These are phyloP conservation scores for Tilletiopsis washingtonensis DNA, from an alignment of 1,284 basidiomycete species.

Conservation along the genomic window DNA sequence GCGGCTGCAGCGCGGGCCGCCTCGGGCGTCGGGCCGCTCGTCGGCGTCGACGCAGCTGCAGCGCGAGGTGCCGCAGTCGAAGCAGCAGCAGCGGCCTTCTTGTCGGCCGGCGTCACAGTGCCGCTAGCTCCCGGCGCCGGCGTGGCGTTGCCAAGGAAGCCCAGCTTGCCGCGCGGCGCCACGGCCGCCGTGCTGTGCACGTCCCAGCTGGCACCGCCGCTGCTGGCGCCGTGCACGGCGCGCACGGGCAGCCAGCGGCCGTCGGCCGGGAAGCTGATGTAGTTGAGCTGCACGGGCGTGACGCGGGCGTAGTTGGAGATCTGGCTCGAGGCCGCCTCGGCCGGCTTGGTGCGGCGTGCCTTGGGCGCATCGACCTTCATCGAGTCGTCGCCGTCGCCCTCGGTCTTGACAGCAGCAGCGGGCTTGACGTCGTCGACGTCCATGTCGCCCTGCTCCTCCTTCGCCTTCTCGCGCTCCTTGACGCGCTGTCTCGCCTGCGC, in stretches of 20 bases:
- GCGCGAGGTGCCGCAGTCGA: slow-evolving; percentile 4
- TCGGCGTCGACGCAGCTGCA: background rate
- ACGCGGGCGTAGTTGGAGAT: slow-evolving; percentile 86
- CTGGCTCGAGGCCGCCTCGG: slow-evolving; percentile 67
- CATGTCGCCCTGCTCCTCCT: slow-evolving; percentile 32
- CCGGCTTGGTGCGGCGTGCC: slow-evolving; percentile 56
- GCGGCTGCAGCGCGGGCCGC: slow-evolving; percentile 26
- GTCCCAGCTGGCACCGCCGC: slow-evolving; percentile 19
- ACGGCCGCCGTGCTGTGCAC: slow-evolving; percentile 32
- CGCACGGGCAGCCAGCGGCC: slow-evolving; percentile 84
- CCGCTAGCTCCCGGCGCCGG: slow-evolving; percentile 30
- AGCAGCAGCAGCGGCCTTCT: slow-evolving; percentile 5
- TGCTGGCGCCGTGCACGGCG: slow-evolving; percentile 52
- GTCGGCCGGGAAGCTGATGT: slow-evolving; percentile 71
- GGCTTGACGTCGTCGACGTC: slow-evolving; percentile 25
- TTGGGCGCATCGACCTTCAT: too few species aligned
- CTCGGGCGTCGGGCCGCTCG: slow-evolving; percentile 3
- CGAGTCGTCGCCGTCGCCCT: slow-evolving; percentile 6
- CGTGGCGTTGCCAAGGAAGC: slow-evolving; percentile 21
- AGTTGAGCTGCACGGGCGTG: slow-evolving; percentile 76
- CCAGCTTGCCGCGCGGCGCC: slow-evolving; percentile 16
- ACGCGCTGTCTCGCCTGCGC: slow-evolving; percentile 40
- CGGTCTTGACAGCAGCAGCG: slow-evolving; percentile 4
- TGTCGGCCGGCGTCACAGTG: slow-evolving; percentile 22
- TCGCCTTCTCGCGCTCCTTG: slow-evolving; percentile 38